Evolutionary conservation across 176 grass and related monocot species (phyloP).

Genomic region (Alloteropsis semialata): DNA sequence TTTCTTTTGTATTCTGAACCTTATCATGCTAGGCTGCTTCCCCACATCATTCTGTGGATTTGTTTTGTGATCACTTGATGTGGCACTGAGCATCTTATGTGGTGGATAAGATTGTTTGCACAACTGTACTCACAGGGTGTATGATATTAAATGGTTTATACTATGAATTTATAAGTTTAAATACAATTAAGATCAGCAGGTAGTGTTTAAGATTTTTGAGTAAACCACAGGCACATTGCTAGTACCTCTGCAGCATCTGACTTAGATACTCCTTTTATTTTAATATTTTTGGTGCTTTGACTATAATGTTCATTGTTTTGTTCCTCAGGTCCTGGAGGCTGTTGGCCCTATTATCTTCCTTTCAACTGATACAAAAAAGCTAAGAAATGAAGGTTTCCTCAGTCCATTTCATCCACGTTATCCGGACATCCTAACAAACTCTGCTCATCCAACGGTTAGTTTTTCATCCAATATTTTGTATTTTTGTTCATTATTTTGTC

Average conservation of each 20-base stretch:
- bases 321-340: slow-evolving; percentile 83
- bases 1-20: background rate
- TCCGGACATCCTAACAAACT: slow-evolving; percentile 98
- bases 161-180: background rate
- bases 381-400: slow-evolving; percentile 98
- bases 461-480: slow-evolving; percentile 18
- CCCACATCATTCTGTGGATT: too few relatives aligned
- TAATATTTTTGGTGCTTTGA: slow-evolving; percentile 19
- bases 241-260: slow-evolving; percentile 6
- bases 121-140: background rate
- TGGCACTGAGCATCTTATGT: background rate
- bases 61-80: background rate
- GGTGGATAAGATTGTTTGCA: background rate
- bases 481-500: slow-evolving; percentile 16
- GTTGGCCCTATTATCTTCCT: slow-evolving; percentile 98
- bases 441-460: slow-evolving; percentile 94
- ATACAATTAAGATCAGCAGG: background rate
- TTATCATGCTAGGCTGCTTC: too few relatives aligned
- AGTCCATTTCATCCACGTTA: slow-evolving; percentile 99
- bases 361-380: slow-evolving; percentile 96
- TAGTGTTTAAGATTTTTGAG: background rate
- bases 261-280: slow-evolving; percentile 17
- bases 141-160: background rate
- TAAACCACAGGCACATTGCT: background rate
- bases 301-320: slow-evolving; percentile 24